A percentile compares a stretch with the other conserved stretches of the same genome.
These are phyloP conservation scores for Blastomyces silverae DNA, from an alignment of 2,329 filamentous ascomycete genomes.

Conservation along the genomic window DNA sequence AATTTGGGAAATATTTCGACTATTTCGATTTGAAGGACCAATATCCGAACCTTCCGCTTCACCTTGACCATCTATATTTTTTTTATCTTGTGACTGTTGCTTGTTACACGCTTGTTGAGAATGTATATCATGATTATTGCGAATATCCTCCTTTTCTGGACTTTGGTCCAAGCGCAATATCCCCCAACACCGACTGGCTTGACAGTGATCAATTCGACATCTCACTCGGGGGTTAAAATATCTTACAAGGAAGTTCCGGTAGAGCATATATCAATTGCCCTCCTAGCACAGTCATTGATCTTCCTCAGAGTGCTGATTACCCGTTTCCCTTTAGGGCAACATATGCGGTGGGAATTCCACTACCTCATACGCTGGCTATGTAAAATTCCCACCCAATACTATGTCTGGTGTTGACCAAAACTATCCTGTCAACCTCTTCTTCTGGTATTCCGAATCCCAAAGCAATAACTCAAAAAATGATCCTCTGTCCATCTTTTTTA, in stretches of 20 bases:
- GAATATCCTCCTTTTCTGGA: no score
- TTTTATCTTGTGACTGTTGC: not conserved
- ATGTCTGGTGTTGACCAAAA: slow-evolving; percentile 37
- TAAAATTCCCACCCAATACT: slow-evolving; percentile 47
- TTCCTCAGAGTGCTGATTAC: not conserved
- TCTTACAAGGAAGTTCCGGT: not conserved
- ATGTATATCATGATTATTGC: no score
- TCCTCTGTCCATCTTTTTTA: slow-evolving; percentile 56
- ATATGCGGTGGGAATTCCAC: not conserved
- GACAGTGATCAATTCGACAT: slow-evolving; percentile 6
- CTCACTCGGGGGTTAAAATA: not conserved
- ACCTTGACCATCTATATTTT: not conserved
- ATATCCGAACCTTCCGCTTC: not conserved
- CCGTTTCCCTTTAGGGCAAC: not conserved
- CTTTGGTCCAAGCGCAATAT: no score
- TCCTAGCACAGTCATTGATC: not conserved
- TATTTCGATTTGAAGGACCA: no score
- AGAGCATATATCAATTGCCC: not conserved
- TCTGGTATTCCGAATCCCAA: slow-evolving; percentile 58
- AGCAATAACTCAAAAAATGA: slow-evolving; percentile 45
- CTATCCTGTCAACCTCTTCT: slow-evolving; percentile 57
- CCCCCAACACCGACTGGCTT: not conserved
- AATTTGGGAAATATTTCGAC: not conserved
- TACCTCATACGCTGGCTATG: slow-evolving; percentile 51
- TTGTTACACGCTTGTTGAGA: not conserved